These are phyloP conservation scores for Streptanthus diversifolius DNA, from an alignment of 345 rosid genomes.

Conservation along the genomic window DNA sequence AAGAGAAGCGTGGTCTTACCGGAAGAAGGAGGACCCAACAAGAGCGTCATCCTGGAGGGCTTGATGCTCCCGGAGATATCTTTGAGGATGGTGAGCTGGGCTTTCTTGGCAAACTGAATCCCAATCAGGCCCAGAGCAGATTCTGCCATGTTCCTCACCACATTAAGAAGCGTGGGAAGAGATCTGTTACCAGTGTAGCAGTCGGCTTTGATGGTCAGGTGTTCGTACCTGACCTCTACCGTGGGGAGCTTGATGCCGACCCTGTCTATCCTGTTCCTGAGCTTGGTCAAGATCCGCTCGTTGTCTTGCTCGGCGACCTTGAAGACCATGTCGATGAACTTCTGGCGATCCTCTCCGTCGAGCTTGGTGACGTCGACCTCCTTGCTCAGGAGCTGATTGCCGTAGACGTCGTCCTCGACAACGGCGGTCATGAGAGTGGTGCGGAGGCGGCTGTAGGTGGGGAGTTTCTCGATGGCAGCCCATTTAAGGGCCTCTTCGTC, in stretches of 20 bases:
- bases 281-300: constrained; percentile 64
- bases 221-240: constrained; percentile 71
- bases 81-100: constrained; percentile 76
- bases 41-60: constrained; percentile 79
- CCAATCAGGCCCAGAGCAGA: constrained; percentile 59
- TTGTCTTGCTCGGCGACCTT: constrained; percentile 90
- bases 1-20: constrained; percentile 82
- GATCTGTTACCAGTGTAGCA: constrained; percentile 78
- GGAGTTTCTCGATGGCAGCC: constrained; percentile 91
- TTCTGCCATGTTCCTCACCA: constrained; percentile 59
- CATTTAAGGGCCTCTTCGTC: constrained; percentile 92
- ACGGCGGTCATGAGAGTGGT: constrained; percentile 63
- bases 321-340: constrained; percentile 66
- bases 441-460: constrained; percentile 70
- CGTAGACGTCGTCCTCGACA: constrained; percentile 46
- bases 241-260: constrained; percentile 80
- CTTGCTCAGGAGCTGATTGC: constrained; percentile 36
- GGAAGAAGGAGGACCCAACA: constrained; percentile 88
- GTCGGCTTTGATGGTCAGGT: constrained; percentile 61
- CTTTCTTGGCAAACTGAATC: constrained; percentile 52
- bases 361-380: constrained; percentile 74
- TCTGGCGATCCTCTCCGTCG: constrained; percentile 56
- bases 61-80: constrained; percentile 67
- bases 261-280: constrained; percentile 78
- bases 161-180: constrained; percentile 75